Percentiles rank a stretch among this genome's conserved stretches.
These are phyloP conservation scores for Petrea volubilis DNA, from an alignment of 257 asterid genomes.

Conservation along the genomic window DNA sequence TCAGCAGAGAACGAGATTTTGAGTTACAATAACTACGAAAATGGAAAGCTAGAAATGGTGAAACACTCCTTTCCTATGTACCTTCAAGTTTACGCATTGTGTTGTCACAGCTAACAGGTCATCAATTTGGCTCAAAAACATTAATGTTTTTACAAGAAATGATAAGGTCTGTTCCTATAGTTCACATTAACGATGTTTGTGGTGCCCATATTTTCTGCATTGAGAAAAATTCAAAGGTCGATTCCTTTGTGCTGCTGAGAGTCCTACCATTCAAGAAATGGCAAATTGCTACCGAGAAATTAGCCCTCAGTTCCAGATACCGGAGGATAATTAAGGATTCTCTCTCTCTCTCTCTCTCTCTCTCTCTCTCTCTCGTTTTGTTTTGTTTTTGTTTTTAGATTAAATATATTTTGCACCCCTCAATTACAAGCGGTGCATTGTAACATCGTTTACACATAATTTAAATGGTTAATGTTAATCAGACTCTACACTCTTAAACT, in stretches of 20 bases:
- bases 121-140: background rate
- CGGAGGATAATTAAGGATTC: too few relatives aligned
- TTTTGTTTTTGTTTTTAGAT: too few relatives aligned
- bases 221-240: conserved; percentile 28
- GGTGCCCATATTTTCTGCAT: conserved; percentile 36
- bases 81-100: background rate
- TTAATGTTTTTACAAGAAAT: conserved; percentile 32
- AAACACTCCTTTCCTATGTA: conserved; percentile 3
- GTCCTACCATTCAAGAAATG: conserved; percentile 19
- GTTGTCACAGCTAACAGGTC: conserved; percentile 8
- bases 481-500: too few relatives aligned
- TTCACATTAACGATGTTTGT: conserved; percentile 39
- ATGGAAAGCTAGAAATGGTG: conserved; percentile 21
- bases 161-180: conserved; percentile 26
- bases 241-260: conserved; percentile 29
- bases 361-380: too few relatives aligned
- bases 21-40: background rate
- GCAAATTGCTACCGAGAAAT: conserved; percentile 29
- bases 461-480: too few relatives aligned
- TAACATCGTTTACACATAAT: too few relatives aligned
- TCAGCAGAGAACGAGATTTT: conserved; percentile 24
- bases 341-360: too few relatives aligned
- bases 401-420: too few relatives aligned
- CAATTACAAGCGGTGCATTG: too few relatives aligned
- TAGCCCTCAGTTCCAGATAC: conserved; percentile 16